Evolutionary conservation across 371 early-diverging fungal species (phyloP), one percentile per base, ranked within the genome.

Genomic region (Mortierella sp.): DNA sequence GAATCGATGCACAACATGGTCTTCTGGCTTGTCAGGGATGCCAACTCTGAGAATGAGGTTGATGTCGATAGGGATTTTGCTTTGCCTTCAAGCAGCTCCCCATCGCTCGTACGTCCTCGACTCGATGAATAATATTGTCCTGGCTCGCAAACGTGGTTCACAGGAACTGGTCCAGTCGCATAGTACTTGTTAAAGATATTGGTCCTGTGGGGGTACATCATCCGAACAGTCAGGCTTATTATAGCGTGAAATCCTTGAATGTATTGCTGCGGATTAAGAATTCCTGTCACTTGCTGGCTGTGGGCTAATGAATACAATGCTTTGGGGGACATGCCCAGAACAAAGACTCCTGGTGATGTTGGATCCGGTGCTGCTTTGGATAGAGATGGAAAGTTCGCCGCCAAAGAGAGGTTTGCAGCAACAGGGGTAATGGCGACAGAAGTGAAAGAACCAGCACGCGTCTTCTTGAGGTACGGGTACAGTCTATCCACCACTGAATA

Each of bases 1-100:
- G 59, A 55, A 54, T 83, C 71, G 8, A 69, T 64, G 46, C 86
- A 84, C 10, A 68, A 62, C 31, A 73, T 64, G 28, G 84, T 80
- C 23, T 68, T 68, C 60, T 14, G 16, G 38, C 28, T 24, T 0
- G 47, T 4, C n/a, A 48, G 8, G 14, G 28, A 13, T 12, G 64
- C 16, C 28, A 58, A 18, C 0, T 39, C 39, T 2, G 52, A 13
- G 26, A 39, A 34, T 14, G 27, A 7, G 19, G n/a, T 31, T 1
- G 38, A 21, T 27, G 38, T 14, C 8, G 54, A 19, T n/a, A n/a
- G n/a, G n/a, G n/a, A n/a, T n/a, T n/a, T n/a, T n/a, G n/a, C n/a
- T n/a, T n/a, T n/a, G n/a, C n/a, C n/a, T n/a, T n/a, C n/a, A n/a
- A n/a, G n/a, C 3, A 54, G 21, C 28, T 26, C 14, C 3, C 43